Evolutionary conservation across 768 basidiomycete species (phyloP).

Genomic region (Chlorophyllum brunneum): DNA sequence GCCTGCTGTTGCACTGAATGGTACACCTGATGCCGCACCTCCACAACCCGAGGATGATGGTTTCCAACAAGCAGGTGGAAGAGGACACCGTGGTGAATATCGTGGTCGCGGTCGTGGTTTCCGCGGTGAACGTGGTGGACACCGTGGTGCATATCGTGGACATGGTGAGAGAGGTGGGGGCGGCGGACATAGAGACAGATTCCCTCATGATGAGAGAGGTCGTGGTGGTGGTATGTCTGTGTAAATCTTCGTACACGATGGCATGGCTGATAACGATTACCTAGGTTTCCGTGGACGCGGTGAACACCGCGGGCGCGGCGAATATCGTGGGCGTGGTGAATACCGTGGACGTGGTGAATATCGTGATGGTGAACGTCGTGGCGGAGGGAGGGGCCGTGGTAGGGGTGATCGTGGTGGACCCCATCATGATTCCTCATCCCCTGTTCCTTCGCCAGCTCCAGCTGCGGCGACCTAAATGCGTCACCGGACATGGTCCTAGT

Average conservation of each 20-base stretch:
- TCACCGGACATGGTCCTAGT: neutral
- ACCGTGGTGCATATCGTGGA: constrained; percentile 18
- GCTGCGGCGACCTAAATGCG: neutral
- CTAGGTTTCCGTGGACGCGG: constrained; percentile 29
- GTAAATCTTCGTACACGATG: neutral
- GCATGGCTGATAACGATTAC: neutral
- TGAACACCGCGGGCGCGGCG: constrained; percentile 26
- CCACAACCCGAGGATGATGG: constrained; percentile 53
- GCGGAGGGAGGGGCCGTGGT: constrained; percentile 27
- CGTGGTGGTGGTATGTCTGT: constrained; percentile 26
- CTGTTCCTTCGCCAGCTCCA: constrained; percentile 3
- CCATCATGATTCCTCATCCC: neutral
- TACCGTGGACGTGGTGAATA: constrained; percentile 42
- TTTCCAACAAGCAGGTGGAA: constrained; percentile 39
- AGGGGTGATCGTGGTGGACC: constrained; percentile 2
- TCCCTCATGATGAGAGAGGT: constrained; percentile 25
- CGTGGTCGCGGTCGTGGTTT: constrained; percentile 28
- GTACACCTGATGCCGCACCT: constrained; percentile 19
- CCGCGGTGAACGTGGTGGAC: constrained; percentile 32
- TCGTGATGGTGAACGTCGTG: constrained; percentile 42
- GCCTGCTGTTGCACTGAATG: constrained; percentile 26
- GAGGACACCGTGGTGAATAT: constrained; percentile 28
- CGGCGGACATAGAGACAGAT: constrained; percentile 33
- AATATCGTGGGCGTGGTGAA: constrained; percentile 38
- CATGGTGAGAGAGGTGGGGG: constrained; percentile 36